phyloP scores from a whole-genome alignment of 768 basidiomycete genomes.

The Collybiopsis confluens region DNA sequence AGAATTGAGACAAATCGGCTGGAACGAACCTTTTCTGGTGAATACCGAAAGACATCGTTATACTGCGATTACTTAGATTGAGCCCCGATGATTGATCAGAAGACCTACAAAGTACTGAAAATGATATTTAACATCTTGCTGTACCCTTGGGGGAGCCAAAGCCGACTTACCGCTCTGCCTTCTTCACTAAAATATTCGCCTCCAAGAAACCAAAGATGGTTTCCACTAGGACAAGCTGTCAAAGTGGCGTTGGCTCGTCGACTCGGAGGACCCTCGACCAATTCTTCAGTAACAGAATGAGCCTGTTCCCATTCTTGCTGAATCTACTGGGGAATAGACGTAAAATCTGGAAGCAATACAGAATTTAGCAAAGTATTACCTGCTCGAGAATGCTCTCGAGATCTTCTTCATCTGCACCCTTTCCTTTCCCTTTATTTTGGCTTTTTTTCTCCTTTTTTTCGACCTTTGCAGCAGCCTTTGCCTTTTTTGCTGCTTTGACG shows the following conservation, averaged over 20 bases:
- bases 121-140: too few relatives aligned
- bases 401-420: conserved; percentile 64
- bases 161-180: conserved; percentile 57
- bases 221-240: conserved; percentile 74
- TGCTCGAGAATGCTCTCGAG: conserved; percentile 80
- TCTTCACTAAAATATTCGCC: conserved; percentile 90
- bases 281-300: conserved; percentile 81
- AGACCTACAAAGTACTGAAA: conserved; percentile 53
- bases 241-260: conserved; percentile 81
- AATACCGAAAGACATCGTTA: conserved; percentile 83
- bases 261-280: conserved; percentile 78
- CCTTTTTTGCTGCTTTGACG: conserved; percentile 63
- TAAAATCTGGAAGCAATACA: background rate
- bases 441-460: conserved; percentile 69
- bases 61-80: conserved; percentile 30
- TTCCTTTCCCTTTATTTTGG: conserved; percentile 32
- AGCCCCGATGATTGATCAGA: background rate
- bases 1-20: too few relatives aligned
- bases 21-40: conserved; percentile 71
- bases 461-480: conserved; percentile 60
- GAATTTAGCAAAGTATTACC: conserved; percentile 31
- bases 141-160: too few relatives aligned
- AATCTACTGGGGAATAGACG: conserved; percentile 49
- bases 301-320: conserved; percentile 79
- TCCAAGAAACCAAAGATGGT: conserved; percentile 80